Conservation (phyloP, 805 yeast species). For the Tetrapisispora taiwanensis region DNA sequence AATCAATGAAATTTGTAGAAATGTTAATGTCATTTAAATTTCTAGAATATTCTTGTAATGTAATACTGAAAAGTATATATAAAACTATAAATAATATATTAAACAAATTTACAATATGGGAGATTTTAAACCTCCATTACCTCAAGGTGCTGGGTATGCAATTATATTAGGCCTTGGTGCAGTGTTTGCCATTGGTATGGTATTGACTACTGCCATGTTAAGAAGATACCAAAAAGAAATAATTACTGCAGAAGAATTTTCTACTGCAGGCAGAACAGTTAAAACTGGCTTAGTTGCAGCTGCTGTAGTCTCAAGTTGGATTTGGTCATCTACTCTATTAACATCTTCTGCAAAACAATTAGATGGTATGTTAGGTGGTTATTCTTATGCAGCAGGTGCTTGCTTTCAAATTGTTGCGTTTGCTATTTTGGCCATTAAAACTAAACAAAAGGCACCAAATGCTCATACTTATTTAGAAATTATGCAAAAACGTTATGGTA, state of each 20-base stretch:
- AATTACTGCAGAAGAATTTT: conserved; percentile 86
- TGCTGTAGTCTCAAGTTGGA: conserved; percentile 92
- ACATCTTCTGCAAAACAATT: conserved; percentile 67
- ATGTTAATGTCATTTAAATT: too few relatives aligned
- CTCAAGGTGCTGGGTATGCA: conserved; percentile 81
- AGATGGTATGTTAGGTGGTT: conserved; percentile 73
- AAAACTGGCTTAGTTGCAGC: conserved; percentile 77
- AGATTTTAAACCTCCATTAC: conserved; percentile 32
- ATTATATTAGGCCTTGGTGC: conserved; percentile 83
- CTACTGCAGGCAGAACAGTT: conserved; percentile 86
- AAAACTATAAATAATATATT: neutral
- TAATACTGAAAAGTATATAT: too few relatives aligned
- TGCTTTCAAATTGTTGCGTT: conserved; percentile 79
- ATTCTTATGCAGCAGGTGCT: conserved; percentile 86
- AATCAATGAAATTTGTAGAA: too few relatives aligned
- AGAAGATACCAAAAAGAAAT: conserved; percentile 75
- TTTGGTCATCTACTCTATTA: conserved; percentile 77
- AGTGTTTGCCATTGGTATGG: conserved; percentile 71
- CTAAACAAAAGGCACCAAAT: conserved; percentile 80
- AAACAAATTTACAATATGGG: conserved; percentile 7
- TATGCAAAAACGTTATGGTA: conserved; percentile 70
- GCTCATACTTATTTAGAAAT: conserved; percentile 90
- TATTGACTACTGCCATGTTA: conserved; percentile 57
- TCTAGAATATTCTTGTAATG: too few relatives aligned
- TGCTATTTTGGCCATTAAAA: conserved; percentile 79